Evolutionary conservation across 306 rosid genomes (phyloP).

Genomic region (Prunus kanzakura): DNA sequence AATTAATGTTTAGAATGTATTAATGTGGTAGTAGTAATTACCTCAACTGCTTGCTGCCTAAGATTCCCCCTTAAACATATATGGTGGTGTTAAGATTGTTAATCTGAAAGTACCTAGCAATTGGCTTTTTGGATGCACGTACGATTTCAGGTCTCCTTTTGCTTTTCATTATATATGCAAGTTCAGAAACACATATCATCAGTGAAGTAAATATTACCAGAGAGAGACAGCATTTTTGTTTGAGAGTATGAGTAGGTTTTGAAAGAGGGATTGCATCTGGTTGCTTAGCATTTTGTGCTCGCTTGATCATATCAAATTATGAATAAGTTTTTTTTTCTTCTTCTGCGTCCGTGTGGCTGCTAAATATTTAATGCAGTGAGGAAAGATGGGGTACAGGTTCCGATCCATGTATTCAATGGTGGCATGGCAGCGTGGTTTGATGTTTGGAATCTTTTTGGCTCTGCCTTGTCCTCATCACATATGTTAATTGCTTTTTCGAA

Average conservation of each 20-base stretch:
- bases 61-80: not conserved
- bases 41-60: conserved; percentile 2
- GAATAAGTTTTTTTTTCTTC: not conserved
- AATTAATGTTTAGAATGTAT: not conserved
- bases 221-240: not conserved
- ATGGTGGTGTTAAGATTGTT: not conserved
- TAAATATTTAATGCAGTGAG: conserved; percentile 12
- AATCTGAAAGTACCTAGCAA: not conserved
- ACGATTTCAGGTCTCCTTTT: not conserved
- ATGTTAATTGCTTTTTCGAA: not conserved
- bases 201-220: not conserved
- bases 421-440: not conserved
- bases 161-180: not conserved
- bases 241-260: not conserved
- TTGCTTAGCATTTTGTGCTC: not conserved
- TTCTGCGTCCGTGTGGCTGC: not conserved
- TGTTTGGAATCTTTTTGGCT: conserved; percentile 1
- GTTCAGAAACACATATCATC: not conserved
- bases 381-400: conserved; percentile 17
- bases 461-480: not conserved
- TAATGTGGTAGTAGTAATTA: not conserved
- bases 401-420: conserved; percentile 21
- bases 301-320: too few species aligned
- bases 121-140: not conserved
- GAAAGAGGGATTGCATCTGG: not conserved